phyloP scores from a whole-genome alignment of 139 green algal species.

The Trebouxia sp. region DNA sequence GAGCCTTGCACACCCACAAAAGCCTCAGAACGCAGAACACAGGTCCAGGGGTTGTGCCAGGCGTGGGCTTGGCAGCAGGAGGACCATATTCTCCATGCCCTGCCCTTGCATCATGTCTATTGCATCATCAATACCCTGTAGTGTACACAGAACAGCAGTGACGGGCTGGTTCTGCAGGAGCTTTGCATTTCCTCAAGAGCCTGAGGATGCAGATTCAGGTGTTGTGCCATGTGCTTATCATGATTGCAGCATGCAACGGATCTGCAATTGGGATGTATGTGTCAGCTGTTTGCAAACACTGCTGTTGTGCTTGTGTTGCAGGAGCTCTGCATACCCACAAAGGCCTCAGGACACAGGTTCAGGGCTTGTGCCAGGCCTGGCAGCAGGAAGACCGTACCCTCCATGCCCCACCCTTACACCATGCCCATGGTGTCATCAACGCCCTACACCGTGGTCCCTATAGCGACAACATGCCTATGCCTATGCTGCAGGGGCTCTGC shows the following conservation, averaged over 20 bases:
- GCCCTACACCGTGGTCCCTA: slow-evolving; percentile 55
- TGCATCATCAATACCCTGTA: slow-evolving; percentile 93
- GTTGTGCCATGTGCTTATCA: no score
- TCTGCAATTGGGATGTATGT: no score
- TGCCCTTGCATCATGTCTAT: slow-evolving; percentile 97
- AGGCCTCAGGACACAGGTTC: slow-evolving; percentile 64
- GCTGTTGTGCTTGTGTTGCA: not conserved
- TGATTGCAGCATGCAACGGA: no score
- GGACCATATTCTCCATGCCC: slow-evolving; percentile 86
- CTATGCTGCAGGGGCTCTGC: slow-evolving; percentile 56
- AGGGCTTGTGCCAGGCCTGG: slow-evolving; percentile 67
- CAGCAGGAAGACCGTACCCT: slow-evolving; percentile 74
- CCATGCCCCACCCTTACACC: slow-evolving; percentile 92
- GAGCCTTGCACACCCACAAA: not conserved
- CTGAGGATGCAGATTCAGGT: no score
- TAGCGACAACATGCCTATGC: not conserved
- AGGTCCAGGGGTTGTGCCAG: slow-evolving; percentile 60
- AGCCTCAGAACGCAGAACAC: slow-evolving; percentile 50
- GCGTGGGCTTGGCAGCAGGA: slow-evolving; percentile 78
- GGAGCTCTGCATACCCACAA: not conserved
- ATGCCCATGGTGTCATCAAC: slow-evolving; percentile 96
- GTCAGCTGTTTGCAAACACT: not conserved
- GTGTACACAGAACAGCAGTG: slow-evolving; percentile 69
- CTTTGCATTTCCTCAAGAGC: no score
- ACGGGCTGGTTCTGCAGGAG: no score